Evolutionary conservation across 2,329 filamentous ascomycete genomes (phyloP), one percentile per base, ranked within the genome.

Genomic region (Hypoxylon sp.): DNA sequence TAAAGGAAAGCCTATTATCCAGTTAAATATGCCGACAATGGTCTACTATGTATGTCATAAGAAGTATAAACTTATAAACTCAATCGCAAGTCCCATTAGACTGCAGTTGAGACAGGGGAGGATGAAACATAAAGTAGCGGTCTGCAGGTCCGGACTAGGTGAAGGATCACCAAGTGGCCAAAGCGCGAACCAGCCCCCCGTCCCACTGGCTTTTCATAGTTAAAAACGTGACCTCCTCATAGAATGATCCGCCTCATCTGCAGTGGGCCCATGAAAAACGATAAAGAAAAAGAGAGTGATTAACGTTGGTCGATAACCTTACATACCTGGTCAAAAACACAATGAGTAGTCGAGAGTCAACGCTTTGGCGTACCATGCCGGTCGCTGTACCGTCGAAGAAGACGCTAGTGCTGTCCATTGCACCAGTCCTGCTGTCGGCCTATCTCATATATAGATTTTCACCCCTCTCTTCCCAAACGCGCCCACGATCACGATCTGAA

Each of bases 401-500:
- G 58, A 63, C 65, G 44, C 50, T 68, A 47, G 54, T 63, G 22
- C 65, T 68, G 29, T 69, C 69, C n/a, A 67, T 69, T 26, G 55
- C 57, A 35, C 66, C 63, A 29, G 65, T 68, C 57, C 44, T 67
- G 14, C 35, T 67, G 35, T 66, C 66, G 35, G 50, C 58, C 48
- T 68, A 69, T 60, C 59, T 71, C 44, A 54, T 69, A 62, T 69
- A 71, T 60, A 62, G 54, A 60, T 47, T 68, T 46, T 62, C 60
- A 59, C 50, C 57, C 42, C 52, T 53, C 61, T 26, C 60, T 42
- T 19, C 65, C 46, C 46, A 70, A 68, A 33, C 65, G 54, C 17
- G 8, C 39, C 39, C 39, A 44, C 39, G 39, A 5, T 44, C 57
- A n/a, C 54, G 35, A 3, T 59, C 68, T 13, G 57, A 63, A n/a